Percentiles rank a stretch among this genome's conserved stretches.
phyloP scores from a whole-genome alignment of 2,329 filamentous ascomycete species.

The Raffaelea arxii region DNA sequence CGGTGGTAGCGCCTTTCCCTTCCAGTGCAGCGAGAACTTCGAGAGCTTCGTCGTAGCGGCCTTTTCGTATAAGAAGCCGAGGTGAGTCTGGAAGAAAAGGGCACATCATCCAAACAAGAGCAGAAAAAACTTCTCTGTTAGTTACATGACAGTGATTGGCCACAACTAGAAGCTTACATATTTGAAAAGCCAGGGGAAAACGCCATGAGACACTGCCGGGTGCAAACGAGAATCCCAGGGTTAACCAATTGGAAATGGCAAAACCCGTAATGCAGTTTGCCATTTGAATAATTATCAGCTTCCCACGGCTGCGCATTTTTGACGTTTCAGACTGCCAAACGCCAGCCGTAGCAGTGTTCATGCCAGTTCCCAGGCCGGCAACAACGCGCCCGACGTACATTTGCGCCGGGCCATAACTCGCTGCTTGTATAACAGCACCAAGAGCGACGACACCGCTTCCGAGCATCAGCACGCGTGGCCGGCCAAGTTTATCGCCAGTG shows the following conservation, averaged over 20 bases:
- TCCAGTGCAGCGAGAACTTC: slow-evolving; percentile 4
- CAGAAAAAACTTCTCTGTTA: slow-evolving; percentile 5
- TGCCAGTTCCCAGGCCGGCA: slow-evolving; percentile 2
- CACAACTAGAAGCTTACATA: background rate
- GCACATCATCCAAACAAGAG: slow-evolving; percentile 1
- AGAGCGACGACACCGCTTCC: slow-evolving; percentile 13
- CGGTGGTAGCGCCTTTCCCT: background rate
- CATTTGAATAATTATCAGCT: slow-evolving; percentile 18
- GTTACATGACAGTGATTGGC: no score
- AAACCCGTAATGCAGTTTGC: slow-evolving; percentile 26
- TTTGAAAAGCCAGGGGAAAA: slow-evolving; percentile 17
- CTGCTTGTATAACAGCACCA: slow-evolving; percentile 8
- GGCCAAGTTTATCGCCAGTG: slow-evolving; percentile 14
- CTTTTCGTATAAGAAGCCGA: slow-evolving; percentile 2
- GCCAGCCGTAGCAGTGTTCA: slow-evolving; percentile 4
- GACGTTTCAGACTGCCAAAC: slow-evolving; percentile 7
- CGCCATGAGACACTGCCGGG: slow-evolving; percentile 13
- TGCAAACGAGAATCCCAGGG: slow-evolving; percentile 12
- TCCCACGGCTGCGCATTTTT: slow-evolving; percentile 14
- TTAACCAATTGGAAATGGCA: slow-evolving; percentile 23
- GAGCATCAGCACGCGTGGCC: slow-evolving; percentile 13
- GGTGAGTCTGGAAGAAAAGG: slow-evolving; percentile 3
- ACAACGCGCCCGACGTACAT: slow-evolving; percentile 4
- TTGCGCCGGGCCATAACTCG: slow-evolving; percentile 4
- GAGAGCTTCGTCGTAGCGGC: background rate